These are phyloP conservation scores for Fusarium guadeloupense DNA, from an alignment of 2,329 filamentous ascomycete species.

Conservation along the genomic window DNA sequence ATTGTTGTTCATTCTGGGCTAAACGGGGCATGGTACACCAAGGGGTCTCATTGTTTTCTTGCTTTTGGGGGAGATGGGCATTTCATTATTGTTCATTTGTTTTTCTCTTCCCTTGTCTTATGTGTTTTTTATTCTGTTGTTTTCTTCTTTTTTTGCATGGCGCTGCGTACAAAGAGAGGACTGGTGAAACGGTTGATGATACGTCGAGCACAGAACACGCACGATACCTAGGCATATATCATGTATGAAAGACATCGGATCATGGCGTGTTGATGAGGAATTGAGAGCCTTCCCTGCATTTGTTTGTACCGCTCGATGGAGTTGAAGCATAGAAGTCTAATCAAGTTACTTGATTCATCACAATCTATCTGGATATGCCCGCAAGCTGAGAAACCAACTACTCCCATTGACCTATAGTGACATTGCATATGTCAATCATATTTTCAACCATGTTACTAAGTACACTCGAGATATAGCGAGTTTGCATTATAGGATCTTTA, in stretches of 20 bases:
- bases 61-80: constrained; percentile 5
- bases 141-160: constrained; percentile 37
- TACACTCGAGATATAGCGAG: too few relatives aligned
- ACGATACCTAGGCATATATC: constrained; percentile 27
- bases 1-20: constrained; percentile 16
- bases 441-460: too few relatives aligned
- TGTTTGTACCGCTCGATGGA: constrained; percentile 8
- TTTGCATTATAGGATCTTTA: too few relatives aligned
- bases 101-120: constrained; percentile 5
- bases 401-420: too few relatives aligned
- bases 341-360: constrained; percentile 16
- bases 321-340: constrained; percentile 23
- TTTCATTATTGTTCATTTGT: not conserved
- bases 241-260: constrained; percentile 23
- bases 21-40: constrained; percentile 18
- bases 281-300: constrained; percentile 8
- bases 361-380: not conserved
- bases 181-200: constrained; percentile 29
- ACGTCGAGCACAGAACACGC: constrained; percentile 24
- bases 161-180: constrained; percentile 37
- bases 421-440: too few relatives aligned
- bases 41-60: constrained; percentile 17
- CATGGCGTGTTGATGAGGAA: constrained; percentile 16
- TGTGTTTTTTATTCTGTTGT: constrained; percentile 10
- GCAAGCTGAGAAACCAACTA: too few relatives aligned